A percentile compares a stretch with the other conserved stretches of the same genome.
Evolutionary conservation across 352 stramenopile species (phyloP).

Genomic region (Globisporangium perplexum): DNA sequence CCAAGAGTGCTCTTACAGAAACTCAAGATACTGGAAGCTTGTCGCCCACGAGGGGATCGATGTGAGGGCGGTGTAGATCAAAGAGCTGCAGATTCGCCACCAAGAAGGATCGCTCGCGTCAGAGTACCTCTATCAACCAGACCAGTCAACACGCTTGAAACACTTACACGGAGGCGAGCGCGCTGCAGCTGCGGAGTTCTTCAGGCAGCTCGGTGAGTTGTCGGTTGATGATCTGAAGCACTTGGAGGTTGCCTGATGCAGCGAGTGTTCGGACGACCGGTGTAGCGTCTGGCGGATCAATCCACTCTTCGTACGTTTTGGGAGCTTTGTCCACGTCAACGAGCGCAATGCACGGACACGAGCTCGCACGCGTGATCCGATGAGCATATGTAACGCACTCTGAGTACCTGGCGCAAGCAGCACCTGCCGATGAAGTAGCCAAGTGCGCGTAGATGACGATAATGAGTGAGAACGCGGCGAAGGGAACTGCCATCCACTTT

Average conservation of each 20-base stretch:
- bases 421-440: conserved; percentile 12
- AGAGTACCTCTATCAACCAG: too few relatives aligned
- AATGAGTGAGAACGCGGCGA: conserved; percentile 8
- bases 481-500: conserved; percentile 13
- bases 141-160: not conserved
- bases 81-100: conserved; percentile 18
- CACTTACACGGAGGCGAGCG: conserved; percentile 31
- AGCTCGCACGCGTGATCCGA: not conserved
- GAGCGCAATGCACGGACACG: conserved; percentile 29
- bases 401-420: conserved; percentile 11
- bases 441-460: conserved; percentile 12
- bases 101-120: too few relatives aligned
- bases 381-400: conserved; percentile 24
- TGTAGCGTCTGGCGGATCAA: conserved; percentile 17
- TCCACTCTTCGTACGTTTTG: conserved; percentile 23
- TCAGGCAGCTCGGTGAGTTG: conserved; percentile 14
- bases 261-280: conserved; percentile 19
- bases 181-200: conserved; percentile 17
- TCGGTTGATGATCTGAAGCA: conserved; percentile 38
- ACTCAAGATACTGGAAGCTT: conserved; percentile 21
- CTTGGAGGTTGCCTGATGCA: conserved; percentile 21
- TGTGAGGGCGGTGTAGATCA: conserved; percentile 19
- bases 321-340: conserved; percentile 20
- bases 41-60: conserved; percentile 19
- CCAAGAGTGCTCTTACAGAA: too few relatives aligned